These are phyloP conservation scores for Viola odorata DNA, from an alignment of 345 rosid species.

Conservation along the genomic window DNA sequence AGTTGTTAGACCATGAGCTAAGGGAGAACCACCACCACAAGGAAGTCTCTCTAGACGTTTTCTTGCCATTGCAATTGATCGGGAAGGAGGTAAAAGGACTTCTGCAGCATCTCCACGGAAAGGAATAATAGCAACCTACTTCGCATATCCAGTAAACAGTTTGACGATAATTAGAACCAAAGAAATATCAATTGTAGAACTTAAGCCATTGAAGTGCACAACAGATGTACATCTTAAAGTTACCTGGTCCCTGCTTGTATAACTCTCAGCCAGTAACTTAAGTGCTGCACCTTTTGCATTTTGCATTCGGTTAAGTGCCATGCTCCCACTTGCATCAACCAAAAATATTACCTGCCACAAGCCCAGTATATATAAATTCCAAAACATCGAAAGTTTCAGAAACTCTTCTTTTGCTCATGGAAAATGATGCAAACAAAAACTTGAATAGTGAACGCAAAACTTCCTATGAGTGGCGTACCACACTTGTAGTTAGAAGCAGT, in stretches of 20 bases:
- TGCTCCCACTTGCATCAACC: conserved; percentile 99
- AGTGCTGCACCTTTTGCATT: conserved; percentile 98
- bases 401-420: neutral
- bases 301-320: conserved; percentile 98
- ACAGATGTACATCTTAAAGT: conserved; percentile 2
- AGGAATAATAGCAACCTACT: conserved; percentile 85
- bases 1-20: conserved; percentile 94
- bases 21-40: conserved; percentile 98
- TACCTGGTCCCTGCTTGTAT: conserved; percentile 99
- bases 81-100: conserved; percentile 91
- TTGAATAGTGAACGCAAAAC: neutral
- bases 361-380: conserved; percentile 12
- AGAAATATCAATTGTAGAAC: neutral
- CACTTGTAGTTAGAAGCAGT: neutral
- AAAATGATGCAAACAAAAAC: conserved; percentile 8
- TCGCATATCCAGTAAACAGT: conserved; percentile 18
- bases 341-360: conserved; percentile 75
- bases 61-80: conserved; percentile 98
- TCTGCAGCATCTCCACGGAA: conserved; percentile 96
- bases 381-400: conserved; percentile 5
- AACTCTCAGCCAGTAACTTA: conserved; percentile 90
- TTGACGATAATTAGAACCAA: too few species aligned
- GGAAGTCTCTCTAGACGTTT: conserved; percentile 97
- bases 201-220: conserved; percentile 1
- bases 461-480: neutral